phyloP scores from a whole-genome alignment of 106 monocot genomes.

The Phalaenopsis equestris region DNA sequence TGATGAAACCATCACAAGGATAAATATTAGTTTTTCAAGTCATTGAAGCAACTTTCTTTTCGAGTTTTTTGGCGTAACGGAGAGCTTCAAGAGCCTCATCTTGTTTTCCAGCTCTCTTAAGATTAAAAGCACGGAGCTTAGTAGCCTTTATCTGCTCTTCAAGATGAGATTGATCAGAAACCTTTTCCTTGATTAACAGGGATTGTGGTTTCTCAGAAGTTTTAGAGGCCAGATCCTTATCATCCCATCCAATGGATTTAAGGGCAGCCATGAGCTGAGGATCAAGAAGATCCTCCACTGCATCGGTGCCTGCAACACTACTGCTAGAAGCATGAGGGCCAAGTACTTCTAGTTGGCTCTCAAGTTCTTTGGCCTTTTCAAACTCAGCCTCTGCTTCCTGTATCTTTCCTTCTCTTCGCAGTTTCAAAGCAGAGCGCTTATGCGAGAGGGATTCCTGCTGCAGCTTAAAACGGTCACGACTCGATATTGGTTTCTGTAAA shows the following conservation, averaged over 20 bases:
- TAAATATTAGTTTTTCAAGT: conserved; percentile 3
- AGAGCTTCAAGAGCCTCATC: conserved; percentile 86
- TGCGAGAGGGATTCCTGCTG: conserved; percentile 90
- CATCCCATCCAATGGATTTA: conserved; percentile 77
- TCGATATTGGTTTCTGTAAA: conserved; percentile 46
- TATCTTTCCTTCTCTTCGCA: conserved; percentile 85
- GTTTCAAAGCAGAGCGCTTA: conserved; percentile 82
- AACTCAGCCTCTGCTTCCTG: conserved; percentile 73
- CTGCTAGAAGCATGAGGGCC: conserved; percentile 22
- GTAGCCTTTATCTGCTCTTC: conserved; percentile 83
- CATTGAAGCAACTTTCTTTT: conserved; percentile 57
- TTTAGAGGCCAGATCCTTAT: conserved; percentile 25
- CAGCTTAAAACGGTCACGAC: conserved; percentile 72
- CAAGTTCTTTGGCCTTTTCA: conserved; percentile 70
- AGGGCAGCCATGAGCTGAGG: conserved; percentile 82
- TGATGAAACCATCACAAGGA: too few relatives aligned
- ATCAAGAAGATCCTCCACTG: conserved; percentile 65
- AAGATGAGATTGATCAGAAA: conserved; percentile 12
- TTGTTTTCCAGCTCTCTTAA: conserved; percentile 76
- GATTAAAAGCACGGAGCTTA: conserved; percentile 68
- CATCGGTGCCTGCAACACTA: conserved; percentile 16
- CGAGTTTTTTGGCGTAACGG: conserved; percentile 61
- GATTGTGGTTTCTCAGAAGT: conserved; percentile 23
- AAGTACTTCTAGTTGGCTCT: conserved; percentile 67
- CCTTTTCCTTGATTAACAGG: background rate